Percentiles rank a stretch among this genome's conserved stretches.
phyloP scores from a whole-genome alignment of 2,329 filamentous ascomycete species.

The Apiospora rasikravindrae region DNA sequence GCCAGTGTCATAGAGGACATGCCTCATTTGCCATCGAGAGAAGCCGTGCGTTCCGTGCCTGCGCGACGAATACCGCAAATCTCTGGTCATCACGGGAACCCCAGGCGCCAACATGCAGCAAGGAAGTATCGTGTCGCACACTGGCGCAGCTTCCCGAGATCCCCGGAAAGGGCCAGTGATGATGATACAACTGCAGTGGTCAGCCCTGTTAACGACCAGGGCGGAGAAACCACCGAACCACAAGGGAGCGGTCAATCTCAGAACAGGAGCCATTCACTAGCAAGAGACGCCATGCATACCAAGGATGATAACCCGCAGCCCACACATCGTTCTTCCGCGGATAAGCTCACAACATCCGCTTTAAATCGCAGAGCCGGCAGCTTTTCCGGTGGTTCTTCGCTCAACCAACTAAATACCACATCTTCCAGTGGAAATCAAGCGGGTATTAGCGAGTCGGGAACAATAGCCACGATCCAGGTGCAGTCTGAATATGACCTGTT shows the following conservation, averaged over 20 bases:
- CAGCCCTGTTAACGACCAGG: neutral
- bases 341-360: neutral
- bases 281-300: neutral
- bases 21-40: slow-evolving; percentile 2
- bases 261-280: neutral
- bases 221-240: neutral
- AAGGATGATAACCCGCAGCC: neutral
- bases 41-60: neutral
- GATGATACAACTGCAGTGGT: neutral
- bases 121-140: neutral
- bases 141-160: neutral
- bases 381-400: neutral
- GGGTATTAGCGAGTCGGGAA: neutral
- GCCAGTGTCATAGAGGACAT: neutral
- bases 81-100: neutral
- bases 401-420: neutral
- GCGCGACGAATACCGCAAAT: slow-evolving; percentile 1
- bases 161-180: neutral
- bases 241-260: neutral
- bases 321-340: neutral
- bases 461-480: neutral
- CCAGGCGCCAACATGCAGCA: neutral
- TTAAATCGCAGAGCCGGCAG: neutral
- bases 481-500: neutral
- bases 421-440: neutral